These are phyloP conservation scores for Viridothelium virens DNA, from an alignment of 495 filamentous ascomycete genomes.

Conservation along the genomic window DNA sequence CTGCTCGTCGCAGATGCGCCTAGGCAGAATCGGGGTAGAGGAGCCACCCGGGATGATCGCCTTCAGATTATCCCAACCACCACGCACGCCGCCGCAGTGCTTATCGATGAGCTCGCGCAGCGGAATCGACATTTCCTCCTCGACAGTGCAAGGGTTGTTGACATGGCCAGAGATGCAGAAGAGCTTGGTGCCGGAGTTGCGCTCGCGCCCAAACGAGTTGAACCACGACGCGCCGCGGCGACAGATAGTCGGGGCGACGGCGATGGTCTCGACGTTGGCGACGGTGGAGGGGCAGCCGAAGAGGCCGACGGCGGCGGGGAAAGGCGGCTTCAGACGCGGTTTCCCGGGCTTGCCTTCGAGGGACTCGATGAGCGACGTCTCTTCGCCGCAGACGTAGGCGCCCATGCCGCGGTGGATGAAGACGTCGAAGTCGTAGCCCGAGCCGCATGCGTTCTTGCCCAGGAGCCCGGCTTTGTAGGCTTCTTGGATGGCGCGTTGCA, in stretches of 20 bases:
- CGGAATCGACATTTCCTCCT: conserved; percentile 97
- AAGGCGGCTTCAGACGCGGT: conserved; percentile 95
- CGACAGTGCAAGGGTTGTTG: conserved; percentile 95
- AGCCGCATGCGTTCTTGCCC: conserved; percentile 94
- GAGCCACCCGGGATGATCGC: conserved; percentile 95
- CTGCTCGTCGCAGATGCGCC: conserved; percentile 79
- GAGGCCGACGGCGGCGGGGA: conserved; percentile 92
- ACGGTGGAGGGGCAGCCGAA: conserved; percentile 98
- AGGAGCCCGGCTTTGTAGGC: conserved; percentile 89
- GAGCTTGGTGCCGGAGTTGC: conserved; percentile 93
- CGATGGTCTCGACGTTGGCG: conserved; percentile 94
- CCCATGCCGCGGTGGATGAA: conserved; percentile 95
- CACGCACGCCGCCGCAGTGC: conserved; percentile 92
- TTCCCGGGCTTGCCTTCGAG: conserved; percentile 98
- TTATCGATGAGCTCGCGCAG: conserved; percentile 91
- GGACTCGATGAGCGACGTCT: conserved; percentile 95
- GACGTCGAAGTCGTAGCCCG: conserved; percentile 96
- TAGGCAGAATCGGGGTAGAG: conserved; percentile 90
- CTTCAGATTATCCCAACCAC: conserved; percentile 95
- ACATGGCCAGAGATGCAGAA: conserved; percentile 98
- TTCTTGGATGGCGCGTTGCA: conserved; percentile 94
- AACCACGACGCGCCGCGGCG: conserved; percentile 91
- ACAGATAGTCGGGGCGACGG: conserved; percentile 92
- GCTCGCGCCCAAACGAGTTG: conserved; percentile 81
- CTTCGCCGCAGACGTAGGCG: conserved; percentile 95